phyloP scores from a whole-genome alignment of 2,329 filamentous ascomycete genomes.

The Rasamsonia emersonii region DNA sequence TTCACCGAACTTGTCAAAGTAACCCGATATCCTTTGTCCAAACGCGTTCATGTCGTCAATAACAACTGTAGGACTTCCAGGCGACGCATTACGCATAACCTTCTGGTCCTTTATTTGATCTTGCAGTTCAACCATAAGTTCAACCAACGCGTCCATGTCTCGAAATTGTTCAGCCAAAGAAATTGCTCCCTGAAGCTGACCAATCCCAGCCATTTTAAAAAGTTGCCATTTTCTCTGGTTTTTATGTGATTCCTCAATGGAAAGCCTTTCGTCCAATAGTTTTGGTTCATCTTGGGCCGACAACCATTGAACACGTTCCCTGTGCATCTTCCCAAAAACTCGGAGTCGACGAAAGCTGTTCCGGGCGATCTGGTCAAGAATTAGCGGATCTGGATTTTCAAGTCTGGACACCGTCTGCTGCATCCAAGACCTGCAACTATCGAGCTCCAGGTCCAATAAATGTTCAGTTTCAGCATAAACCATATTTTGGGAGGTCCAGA shows the following conservation, averaged over 20 bases:
- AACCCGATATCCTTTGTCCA: slow-evolving; percentile 33
- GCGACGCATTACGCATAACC: slow-evolving; percentile 9
- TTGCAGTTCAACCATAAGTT: slow-evolving; percentile 36
- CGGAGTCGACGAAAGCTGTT: slow-evolving; percentile 49
- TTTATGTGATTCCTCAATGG: slow-evolving; percentile 36
- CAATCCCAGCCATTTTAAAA: slow-evolving; percentile 41
- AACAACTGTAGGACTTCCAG: slow-evolving; percentile 10
- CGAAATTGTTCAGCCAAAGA: slow-evolving; percentile 53
- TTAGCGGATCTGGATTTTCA: slow-evolving; percentile 23
- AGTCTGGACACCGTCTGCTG: slow-evolving; percentile 22
- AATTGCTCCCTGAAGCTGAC: slow-evolving; percentile 50
- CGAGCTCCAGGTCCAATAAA: slow-evolving; percentile 33
- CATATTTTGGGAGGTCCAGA: slow-evolving; percentile 67
- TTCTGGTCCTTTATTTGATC: slow-evolving; percentile 24
- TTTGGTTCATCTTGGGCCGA: slow-evolving; percentile 44
- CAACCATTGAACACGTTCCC: slow-evolving; percentile 53
- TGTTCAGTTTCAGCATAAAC: slow-evolving; percentile 30
- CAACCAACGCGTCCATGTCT: slow-evolving; percentile 56
- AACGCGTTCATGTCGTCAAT: slow-evolving; percentile 24
- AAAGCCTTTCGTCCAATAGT: slow-evolving; percentile 39
- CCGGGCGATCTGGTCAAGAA: slow-evolving; percentile 40
- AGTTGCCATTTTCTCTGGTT: slow-evolving; percentile 39
- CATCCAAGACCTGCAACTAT: slow-evolving; percentile 31
- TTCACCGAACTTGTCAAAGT: slow-evolving; percentile 44
- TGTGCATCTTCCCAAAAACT: slow-evolving; percentile 49